phyloP scores from a whole-genome alignment of 2,329 filamentous ascomycete genomes.

The Rhinocladiella similis region DNA sequence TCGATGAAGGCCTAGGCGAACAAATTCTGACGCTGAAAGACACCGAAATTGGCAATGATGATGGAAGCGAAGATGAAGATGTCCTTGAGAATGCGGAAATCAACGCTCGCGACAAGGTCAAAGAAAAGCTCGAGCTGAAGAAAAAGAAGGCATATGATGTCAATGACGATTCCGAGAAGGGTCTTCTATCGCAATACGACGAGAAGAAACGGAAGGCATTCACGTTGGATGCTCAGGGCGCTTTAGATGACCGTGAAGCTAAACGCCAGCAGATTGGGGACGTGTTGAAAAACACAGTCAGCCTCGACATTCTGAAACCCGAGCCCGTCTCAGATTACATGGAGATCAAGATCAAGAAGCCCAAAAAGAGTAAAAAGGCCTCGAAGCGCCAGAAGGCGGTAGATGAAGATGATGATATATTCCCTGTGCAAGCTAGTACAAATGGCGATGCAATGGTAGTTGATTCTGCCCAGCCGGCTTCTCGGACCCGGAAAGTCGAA shows the following conservation, averaged over 20 bases:
- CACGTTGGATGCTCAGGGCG: constrained; percentile 77
- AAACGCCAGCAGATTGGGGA: constrained; percentile 56
- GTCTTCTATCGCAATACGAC: constrained; percentile 86
- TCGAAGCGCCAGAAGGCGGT: constrained; percentile 67
- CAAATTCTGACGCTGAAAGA: constrained; percentile 96
- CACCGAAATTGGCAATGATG: constrained; percentile 63
- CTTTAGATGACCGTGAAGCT: constrained; percentile 61
- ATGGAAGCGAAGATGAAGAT: constrained; percentile 83
- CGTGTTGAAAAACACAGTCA: constrained; percentile 69
- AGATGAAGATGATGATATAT: constrained; percentile 60
- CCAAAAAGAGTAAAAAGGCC: constrained; percentile 82
- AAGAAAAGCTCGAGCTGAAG: constrained; percentile 77
- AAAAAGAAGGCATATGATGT: constrained; percentile 96
- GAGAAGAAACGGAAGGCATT: constrained; percentile 91
- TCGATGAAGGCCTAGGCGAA: constrained; percentile 65
- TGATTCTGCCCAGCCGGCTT: constrained; percentile 50
- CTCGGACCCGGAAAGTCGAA: constrained; percentile 65
- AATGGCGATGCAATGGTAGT: constrained; percentile 70
- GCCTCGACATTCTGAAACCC: constrained; percentile 70
- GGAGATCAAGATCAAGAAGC: constrained; percentile 91
- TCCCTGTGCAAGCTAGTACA: constrained; percentile 38
- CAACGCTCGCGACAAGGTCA: constrained; percentile 43
- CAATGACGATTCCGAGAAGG: constrained; percentile 67
- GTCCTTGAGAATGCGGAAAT: constrained; percentile 62
- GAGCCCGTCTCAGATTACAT: constrained; percentile 81